Conservation (phyloP, 2,329 filamentous ascomycete genomes). For the Aspergillus neoniger region DNA sequence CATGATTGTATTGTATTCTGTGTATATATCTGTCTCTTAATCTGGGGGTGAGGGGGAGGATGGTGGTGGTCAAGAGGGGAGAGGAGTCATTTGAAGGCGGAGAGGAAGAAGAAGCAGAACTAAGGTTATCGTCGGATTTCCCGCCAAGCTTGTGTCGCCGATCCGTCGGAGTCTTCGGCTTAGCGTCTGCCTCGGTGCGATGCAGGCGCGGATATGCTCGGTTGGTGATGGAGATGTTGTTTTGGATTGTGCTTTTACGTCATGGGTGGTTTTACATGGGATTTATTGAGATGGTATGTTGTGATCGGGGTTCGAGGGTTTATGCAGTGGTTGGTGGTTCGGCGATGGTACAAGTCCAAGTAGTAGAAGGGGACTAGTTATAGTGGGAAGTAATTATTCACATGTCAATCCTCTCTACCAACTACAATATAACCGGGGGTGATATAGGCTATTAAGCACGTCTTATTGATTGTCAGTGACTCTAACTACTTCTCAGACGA, state of each 20-base stretch:
- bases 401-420: too few relatives aligned
- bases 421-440: too few relatives aligned
- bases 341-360: too few relatives aligned
- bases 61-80: neutral
- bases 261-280: neutral
- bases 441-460: too few relatives aligned
- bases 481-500: too few relatives aligned
- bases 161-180: constrained; percentile 7
- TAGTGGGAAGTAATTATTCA: too few relatives aligned
- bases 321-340: too few relatives aligned
- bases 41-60: neutral
- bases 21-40: neutral
- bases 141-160: neutral
- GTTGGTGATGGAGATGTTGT: neutral
- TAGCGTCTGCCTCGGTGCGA: constrained; percentile 9
- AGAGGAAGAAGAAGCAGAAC: constrained; percentile 19
- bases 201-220: constrained; percentile 21
- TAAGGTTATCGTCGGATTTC: constrained; percentile 7
- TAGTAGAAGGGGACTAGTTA: too few relatives aligned
- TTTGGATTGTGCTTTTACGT: neutral
- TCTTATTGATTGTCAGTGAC: too few relatives aligned
- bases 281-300: too few relatives aligned
- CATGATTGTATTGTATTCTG: constrained; percentile 22
- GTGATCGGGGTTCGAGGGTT: too few relatives aligned
- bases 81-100: constrained; percentile 2